Conservation (phyloP, 2,329 filamentous ascomycete genomes). For the Zalaria sp. region DNA sequence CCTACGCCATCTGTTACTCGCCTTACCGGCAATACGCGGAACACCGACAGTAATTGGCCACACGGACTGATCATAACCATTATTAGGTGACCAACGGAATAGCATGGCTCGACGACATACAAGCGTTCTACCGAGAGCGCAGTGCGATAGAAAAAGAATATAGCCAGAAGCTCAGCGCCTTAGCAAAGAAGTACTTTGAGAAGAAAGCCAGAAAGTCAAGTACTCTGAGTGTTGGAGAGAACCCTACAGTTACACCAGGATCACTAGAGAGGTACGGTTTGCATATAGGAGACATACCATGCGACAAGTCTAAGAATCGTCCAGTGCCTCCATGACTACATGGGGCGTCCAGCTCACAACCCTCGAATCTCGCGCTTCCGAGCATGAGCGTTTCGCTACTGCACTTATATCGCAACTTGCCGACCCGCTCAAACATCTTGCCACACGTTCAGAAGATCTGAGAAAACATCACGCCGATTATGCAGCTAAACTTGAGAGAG, state of each 20-base stretch:
- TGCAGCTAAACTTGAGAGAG: slow-evolving; percentile 74
- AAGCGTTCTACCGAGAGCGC: slow-evolving; percentile 93
- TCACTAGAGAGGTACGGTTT: slow-evolving; percentile 65
- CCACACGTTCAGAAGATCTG: slow-evolving; percentile 70
- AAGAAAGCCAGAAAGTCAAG: slow-evolving; percentile 88
- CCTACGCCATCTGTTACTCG: background rate
- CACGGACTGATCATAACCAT: background rate
- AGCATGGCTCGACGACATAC: slow-evolving; percentile 88
- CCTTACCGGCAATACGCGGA: background rate
- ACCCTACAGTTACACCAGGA: slow-evolving; percentile 80
- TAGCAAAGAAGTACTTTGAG: slow-evolving; percentile 95
- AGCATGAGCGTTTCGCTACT: slow-evolving; percentile 74
- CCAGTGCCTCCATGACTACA: slow-evolving; percentile 82
- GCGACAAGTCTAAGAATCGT: background rate
- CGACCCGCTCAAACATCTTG: slow-evolving; percentile 68
- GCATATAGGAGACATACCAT: background rate
- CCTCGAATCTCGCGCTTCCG: slow-evolving; percentile 71
- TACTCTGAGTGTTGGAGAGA: slow-evolving; percentile 83
- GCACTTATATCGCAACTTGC: slow-evolving; percentile 70
- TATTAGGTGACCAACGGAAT: slow-evolving; percentile 56
- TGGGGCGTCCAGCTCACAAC: slow-evolving; percentile 91
- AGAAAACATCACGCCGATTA: slow-evolving; percentile 86
- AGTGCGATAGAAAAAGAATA: slow-evolving; percentile 95
- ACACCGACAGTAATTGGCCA: background rate
- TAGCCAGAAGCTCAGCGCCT: slow-evolving; percentile 66